Conservation (phyloP, 2,329 filamentous ascomycete species). For the Aspergillus alliaceus region DNA sequence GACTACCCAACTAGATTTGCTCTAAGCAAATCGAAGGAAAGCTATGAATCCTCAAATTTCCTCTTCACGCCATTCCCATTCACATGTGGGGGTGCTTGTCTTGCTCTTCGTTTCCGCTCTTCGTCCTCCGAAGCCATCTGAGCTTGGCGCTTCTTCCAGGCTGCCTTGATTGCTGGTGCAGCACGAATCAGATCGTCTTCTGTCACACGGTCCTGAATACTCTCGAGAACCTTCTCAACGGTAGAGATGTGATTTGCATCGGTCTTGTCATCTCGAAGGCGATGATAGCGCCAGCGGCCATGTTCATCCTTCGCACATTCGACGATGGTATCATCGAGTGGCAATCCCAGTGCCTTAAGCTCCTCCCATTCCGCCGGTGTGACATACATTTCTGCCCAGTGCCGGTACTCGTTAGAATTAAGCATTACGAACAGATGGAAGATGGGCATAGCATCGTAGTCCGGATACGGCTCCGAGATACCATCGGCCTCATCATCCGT, state of each 20-base stretch:
- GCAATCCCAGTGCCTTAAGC: constrained; percentile 70
- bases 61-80: constrained; percentile 41
- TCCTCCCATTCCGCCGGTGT: constrained; percentile 78
- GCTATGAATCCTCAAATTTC: constrained; percentile 40
- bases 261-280: constrained; percentile 88
- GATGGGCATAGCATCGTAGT: constrained; percentile 78
- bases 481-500: constrained; percentile 67
- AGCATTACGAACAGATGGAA: constrained; percentile 71
- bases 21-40: neutral
- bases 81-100: constrained; percentile 25
- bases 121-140: constrained; percentile 24
- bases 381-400: constrained; percentile 68
- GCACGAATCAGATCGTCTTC: constrained; percentile 75
- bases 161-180: constrained; percentile 70
- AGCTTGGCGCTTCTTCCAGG: constrained; percentile 70
- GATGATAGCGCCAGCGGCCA: constrained; percentile 79
- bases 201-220: constrained; percentile 81
- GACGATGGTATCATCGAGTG: constrained; percentile 82
- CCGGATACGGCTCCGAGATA: constrained; percentile 61
- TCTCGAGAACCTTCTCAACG: constrained; percentile 82
- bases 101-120: constrained; percentile 26
- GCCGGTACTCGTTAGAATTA: constrained; percentile 63
- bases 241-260: constrained; percentile 87
- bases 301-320: constrained; percentile 81
- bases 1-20: neutral